A percentile compares a stretch with the other conserved stretches of the same genome.
Evolutionary conservation across 2,329 filamentous ascomycete genomes (phyloP).

Genomic region (Trichoderma simmonsii): DNA sequence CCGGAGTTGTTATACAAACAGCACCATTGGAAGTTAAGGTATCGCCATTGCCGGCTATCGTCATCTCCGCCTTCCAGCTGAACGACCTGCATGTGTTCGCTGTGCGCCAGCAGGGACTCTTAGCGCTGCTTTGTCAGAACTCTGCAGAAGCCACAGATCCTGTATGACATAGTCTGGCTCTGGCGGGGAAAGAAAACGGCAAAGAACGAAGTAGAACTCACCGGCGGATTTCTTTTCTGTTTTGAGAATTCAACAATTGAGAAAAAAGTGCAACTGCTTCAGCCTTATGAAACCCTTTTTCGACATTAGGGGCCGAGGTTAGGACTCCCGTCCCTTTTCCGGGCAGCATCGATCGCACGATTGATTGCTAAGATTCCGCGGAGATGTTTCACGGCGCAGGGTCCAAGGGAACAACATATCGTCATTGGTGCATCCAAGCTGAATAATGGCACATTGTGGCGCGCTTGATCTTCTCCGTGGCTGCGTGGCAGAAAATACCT

Average conservation of each 20-base stretch:
- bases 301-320: not conserved
- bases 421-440: conserved; percentile 4
- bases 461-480: not conserved
- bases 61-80: not conserved
- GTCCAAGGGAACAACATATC: not conserved
- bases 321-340: not conserved
- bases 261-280: not conserved
- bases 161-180: not conserved
- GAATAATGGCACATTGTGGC: not conserved
- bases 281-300: not conserved
- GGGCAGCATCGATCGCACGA: not conserved
- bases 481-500: not conserved
- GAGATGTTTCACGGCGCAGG: not conserved
- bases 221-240: not conserved
- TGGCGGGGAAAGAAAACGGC: not conserved
- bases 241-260: not conserved
- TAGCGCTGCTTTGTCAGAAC: not conserved
- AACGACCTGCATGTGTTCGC: not conserved
- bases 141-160: not conserved
- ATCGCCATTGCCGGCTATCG: not conserved
- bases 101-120: not conserved
- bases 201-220: not conserved
- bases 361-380: conserved; percentile 7
- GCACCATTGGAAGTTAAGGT: not conserved
- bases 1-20: not conserved